phyloP scores from a whole-genome alignment of 768 basidiomycete species.

The Amanita inopinata region DNA sequence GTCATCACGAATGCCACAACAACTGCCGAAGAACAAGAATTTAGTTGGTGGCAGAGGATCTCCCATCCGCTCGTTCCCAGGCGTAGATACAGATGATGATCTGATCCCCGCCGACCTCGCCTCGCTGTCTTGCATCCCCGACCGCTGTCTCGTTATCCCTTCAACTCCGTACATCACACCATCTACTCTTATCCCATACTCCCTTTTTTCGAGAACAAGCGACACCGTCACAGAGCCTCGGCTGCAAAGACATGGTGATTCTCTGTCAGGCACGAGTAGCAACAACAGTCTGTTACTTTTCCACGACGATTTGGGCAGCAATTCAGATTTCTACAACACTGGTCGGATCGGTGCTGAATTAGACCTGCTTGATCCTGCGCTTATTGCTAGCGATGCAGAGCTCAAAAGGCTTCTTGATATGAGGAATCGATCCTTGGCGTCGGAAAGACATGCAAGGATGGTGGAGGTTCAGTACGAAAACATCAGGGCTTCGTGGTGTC shows the following conservation, averaged over 20 bases:
- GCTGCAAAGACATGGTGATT: too few relatives aligned
- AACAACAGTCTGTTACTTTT: constrained; percentile 2
- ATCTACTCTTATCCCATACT: not conserved
- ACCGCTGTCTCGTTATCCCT: constrained; percentile 7
- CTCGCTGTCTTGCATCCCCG: constrained; percentile 6
- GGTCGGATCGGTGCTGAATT: constrained; percentile 2
- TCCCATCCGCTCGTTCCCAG: constrained; percentile 28
- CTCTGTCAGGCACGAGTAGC: not conserved
- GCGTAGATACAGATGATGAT: constrained; percentile 32
- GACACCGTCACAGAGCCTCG: too few relatives aligned
- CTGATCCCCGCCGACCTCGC: constrained; percentile 24
- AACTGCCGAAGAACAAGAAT: not conserved
- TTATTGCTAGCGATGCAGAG: constrained; percentile 5
- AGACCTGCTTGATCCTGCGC: constrained; percentile 3
- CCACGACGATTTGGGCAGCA: not conserved
- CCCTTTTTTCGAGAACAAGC: not conserved
- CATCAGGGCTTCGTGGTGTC: not conserved
- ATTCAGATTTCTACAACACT: not conserved
- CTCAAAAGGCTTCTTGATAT: constrained; percentile 5
- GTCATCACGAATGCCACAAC: not conserved
- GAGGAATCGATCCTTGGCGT: constrained; percentile 3
- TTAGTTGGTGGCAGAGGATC: constrained; percentile 7
- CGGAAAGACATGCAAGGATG: constrained; percentile 7
- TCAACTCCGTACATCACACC: constrained; percentile 8
- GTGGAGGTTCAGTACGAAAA: constrained; percentile 8